Percentiles rank a stretch among this genome's conserved stretches.
Evolutionary conservation across 1,139 yeast genomes (phyloP).

Genomic region (Kodamaea suecica): DNA sequence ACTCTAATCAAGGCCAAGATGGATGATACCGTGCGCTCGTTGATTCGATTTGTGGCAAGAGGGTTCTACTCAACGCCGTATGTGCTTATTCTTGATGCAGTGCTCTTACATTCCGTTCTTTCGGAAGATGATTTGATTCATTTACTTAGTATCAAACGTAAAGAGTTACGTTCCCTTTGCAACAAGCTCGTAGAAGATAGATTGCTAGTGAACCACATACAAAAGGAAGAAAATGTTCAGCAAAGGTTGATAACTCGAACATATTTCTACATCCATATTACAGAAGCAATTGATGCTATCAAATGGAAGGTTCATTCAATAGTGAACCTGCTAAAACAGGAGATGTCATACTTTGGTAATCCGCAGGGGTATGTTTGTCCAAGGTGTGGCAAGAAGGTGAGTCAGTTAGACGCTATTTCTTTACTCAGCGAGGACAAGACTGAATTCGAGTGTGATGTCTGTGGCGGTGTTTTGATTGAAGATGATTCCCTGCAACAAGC

Average conservation of each 20-base stretch:
- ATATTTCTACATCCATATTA: conserved; percentile 81
- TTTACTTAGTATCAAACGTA: conserved; percentile 77
- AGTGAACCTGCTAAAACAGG: conserved; percentile 75
- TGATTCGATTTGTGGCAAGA: conserved; percentile 63
- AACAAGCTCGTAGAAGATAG: conserved; percentile 83
- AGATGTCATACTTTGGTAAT: conserved; percentile 75
- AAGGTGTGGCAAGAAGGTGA: conserved; percentile 72
- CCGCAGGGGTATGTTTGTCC: conserved; percentile 96
- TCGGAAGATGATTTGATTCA: conserved; percentile 91
- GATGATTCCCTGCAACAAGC: conserved; percentile 88
- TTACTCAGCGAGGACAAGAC: conserved; percentile 75
- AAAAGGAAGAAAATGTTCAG: conserved; percentile 74
- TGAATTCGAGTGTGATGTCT: conserved; percentile 80
- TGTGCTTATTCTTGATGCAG: conserved; percentile 81
- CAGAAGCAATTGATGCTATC: conserved; percentile 92
- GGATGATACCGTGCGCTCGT: conserved; percentile 45
- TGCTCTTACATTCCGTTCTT: conserved; percentile 84
- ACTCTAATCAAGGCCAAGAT: no score
- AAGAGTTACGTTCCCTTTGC: conserved; percentile 81
- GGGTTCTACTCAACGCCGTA: conserved; percentile 88
- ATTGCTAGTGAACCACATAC: conserved; percentile 61
- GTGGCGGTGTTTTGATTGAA: conserved; percentile 74
- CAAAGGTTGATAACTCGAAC: conserved; percentile 70
- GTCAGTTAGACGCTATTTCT: conserved; percentile 86
- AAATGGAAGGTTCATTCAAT: conserved; percentile 95